Percentiles rank a stretch among this genome's conserved stretches.
phyloP scores from a whole-genome alignment of 2,329 filamentous ascomycete species.

The Ophidiomyces ophidiicola region DNA sequence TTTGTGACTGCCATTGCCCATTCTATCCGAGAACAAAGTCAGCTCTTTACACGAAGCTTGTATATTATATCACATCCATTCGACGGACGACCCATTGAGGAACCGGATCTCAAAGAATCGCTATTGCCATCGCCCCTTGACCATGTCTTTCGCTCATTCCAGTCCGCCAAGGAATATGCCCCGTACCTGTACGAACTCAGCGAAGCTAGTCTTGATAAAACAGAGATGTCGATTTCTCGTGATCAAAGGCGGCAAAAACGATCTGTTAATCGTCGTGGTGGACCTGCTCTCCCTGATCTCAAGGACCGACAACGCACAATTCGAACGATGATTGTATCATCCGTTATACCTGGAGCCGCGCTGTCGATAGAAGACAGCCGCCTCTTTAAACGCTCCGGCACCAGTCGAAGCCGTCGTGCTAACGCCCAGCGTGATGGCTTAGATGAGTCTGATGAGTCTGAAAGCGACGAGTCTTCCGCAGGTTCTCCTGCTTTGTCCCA shows the following conservation, averaged over 20 bases:
- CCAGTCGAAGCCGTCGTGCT: conserved; percentile 46
- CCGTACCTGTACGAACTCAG: conserved; percentile 91
- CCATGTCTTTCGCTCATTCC: conserved; percentile 75
- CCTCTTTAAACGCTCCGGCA: conserved; percentile 66
- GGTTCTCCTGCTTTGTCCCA: conserved; percentile 74
- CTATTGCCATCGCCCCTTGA: conserved; percentile 77
- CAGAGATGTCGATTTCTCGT: conserved; percentile 82
- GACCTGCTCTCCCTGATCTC: conserved; percentile 85
- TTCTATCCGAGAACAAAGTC: conserved; percentile 89
- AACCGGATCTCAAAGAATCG: conserved; percentile 72
- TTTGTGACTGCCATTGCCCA: conserved; percentile 97
- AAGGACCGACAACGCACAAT: conserved; percentile 91
- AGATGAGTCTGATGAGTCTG: conserved; percentile 79
- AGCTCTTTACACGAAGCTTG: conserved; percentile 84
- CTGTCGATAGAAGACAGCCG: conserved; percentile 69
- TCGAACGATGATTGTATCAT: conserved; percentile 81
- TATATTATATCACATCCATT: conserved; percentile 92
- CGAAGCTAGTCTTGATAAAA: conserved; percentile 77
- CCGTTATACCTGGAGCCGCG: conserved; percentile 78
- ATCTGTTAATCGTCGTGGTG: conserved; percentile 84
- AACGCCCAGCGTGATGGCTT: conserved; percentile 46
- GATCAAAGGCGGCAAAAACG: conserved; percentile 92
- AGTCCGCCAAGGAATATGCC: conserved; percentile 85
- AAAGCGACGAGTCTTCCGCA: conserved; percentile 74
- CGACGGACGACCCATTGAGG: conserved; percentile 83